Evolutionary conservation across 179 eudicot species (phyloP).

Genomic region (Amaranthus tricolor): DNA sequence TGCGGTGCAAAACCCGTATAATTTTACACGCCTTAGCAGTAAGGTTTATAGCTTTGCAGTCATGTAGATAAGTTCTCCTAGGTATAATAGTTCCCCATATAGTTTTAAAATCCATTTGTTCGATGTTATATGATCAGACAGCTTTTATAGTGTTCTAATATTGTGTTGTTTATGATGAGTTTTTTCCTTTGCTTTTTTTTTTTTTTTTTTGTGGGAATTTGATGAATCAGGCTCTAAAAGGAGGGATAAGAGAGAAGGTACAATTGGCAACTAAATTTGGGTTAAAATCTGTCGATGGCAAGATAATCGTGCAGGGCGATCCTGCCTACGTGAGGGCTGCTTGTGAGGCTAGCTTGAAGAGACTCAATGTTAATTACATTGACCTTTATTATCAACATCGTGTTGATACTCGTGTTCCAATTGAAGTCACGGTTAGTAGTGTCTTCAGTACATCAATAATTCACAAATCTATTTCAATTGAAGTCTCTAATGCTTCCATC

Average conservation of each 20-base stretch:
- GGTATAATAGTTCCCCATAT: too few relatives aligned
- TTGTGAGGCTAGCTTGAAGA: constrained; percentile 48
- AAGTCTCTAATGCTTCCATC: not conserved
- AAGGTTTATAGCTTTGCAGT: too few relatives aligned
- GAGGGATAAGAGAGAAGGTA: constrained; percentile 29
- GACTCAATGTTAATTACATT: constrained; percentile 38
- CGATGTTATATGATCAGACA: not conserved
- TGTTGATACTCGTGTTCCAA: constrained; percentile 39
- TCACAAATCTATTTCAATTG: not conserved
- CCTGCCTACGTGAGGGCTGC: constrained; percentile 44
- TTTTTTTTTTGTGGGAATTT: not conserved
- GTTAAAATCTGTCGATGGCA: constrained; percentile 12
- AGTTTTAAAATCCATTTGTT: not conserved
- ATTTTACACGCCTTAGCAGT: too few relatives aligned
- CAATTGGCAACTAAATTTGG: constrained; percentile 44
- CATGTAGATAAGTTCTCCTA: too few relatives aligned
- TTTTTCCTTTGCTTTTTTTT: not conserved
- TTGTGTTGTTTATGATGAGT: not conserved
- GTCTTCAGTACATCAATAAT: not conserved
- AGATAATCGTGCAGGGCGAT: constrained; percentile 27
- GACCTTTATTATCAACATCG: constrained; percentile 44
- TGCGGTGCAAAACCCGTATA: too few relatives aligned
- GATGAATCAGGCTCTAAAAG: constrained; percentile 25
- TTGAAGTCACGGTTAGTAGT: constrained; percentile 41
- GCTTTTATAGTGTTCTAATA: too few relatives aligned